Evolutionary conservation across 140 eudicot species (phyloP).

Genomic region (Oenanthe javanica): DNA sequence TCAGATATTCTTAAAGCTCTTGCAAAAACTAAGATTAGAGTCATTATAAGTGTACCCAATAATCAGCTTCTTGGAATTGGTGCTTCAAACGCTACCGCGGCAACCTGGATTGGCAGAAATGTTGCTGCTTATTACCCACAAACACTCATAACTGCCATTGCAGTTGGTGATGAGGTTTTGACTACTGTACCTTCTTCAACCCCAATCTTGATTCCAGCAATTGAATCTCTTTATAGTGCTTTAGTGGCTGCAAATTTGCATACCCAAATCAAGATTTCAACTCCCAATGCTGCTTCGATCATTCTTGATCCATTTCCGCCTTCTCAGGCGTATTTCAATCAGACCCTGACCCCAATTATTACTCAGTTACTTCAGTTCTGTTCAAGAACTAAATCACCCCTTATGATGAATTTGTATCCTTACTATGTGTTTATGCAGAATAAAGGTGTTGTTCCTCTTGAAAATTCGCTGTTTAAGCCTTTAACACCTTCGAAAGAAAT

Average conservation of each 20-base stretch:
- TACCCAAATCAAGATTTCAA: constrained; percentile 64
- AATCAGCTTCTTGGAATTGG: constrained; percentile 51
- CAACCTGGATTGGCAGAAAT: constrained; percentile 49
- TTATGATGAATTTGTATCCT: constrained; percentile 93
- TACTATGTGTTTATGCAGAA: constrained; percentile 91
- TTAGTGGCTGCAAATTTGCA: constrained; percentile 78
- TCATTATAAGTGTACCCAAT: constrained; percentile 37
- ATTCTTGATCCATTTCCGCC: constrained; percentile 93
- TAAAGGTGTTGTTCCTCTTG: constrained; percentile 87
- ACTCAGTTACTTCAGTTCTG: constrained; percentile 47
- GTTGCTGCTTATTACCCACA: constrained; percentile 71
- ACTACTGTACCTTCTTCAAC: constrained; percentile 66
- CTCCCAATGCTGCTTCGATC: constrained; percentile 67
- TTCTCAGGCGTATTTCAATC: constrained; percentile 85
- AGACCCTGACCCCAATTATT: constrained; percentile 50
- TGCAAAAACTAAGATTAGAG: constrained; percentile 14
- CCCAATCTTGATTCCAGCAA: constrained; percentile 72
- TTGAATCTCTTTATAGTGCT: constrained; percentile 77
- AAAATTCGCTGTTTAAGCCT: constrained; percentile 76
- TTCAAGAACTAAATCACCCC: constrained; percentile 63
- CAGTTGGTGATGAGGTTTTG: constrained; percentile 68
- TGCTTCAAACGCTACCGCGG: constrained; percentile 50
- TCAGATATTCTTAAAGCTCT: constrained; percentile 16
- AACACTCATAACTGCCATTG: constrained; percentile 56
- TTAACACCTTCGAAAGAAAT: constrained; percentile 77